Base-by-base conservation (phyloP, 352 stramenopile species). In the Pythium aquatile region DNA sequence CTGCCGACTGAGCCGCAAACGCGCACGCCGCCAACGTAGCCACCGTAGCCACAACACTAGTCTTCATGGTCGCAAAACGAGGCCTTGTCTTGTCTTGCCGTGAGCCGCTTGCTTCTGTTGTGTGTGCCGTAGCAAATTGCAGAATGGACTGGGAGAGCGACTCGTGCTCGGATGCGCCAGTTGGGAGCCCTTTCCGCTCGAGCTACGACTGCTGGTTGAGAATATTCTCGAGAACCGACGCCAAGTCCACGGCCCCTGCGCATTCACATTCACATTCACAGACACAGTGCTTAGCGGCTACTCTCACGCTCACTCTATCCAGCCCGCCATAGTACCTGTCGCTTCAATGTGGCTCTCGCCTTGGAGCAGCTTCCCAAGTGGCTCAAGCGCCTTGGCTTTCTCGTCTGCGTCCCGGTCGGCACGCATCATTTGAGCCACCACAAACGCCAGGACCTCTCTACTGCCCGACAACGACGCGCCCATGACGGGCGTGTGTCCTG, bases 391-490 rank as follows among this genome's bases (percentile, higher is more conserved):
- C 16, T 24, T 17, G 49, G 4, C 28, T 5, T 56, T 26, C 11
- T 33, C 49, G 49, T 40, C 49, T 33, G 6, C 3, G 49, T 33
- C 28, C 3, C 44, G 44, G 8, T 37, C 46, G 2, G 39, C 39
- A 3, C 16, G 42, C 54, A 47, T 47, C 57, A 63, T 63, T 17
- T 30, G 13, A 2, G 53, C 44, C 32, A 63, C 29, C 1, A 63
- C 26, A 17, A 63, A 47, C n/a, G 13, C 4, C 13, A 67, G 8
- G 5, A 55, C 29, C 35, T 52, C 54, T 8, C 2, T 20, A 16
- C 58, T 55, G 1, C 40, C 53, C 3, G 2, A 17, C 5, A 30
- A 7, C 2, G 32, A 24, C 9, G 54, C 54, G 28, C 48, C 54
- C 42, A 58, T 20, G 10, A 63, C 16, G 8, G 61, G 61, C 44